phyloP scores from a whole-genome alignment of 495 filamentous ascomycete species.

The Podospora comata region DNA sequence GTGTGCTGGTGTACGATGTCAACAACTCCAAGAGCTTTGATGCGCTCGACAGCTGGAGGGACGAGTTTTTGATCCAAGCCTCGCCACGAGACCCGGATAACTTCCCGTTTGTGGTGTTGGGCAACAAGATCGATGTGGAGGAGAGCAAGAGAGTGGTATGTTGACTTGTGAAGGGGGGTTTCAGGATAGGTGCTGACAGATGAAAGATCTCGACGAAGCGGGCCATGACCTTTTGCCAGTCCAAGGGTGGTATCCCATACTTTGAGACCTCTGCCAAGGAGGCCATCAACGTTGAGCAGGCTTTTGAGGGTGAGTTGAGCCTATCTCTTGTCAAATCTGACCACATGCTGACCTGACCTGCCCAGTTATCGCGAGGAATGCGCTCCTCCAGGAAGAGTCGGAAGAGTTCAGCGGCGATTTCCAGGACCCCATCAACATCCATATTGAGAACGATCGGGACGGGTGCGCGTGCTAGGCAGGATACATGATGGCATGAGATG shows the following conservation, averaged over 20 bases:
- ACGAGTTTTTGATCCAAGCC: slow-evolving; percentile 97
- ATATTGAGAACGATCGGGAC: slow-evolving; percentile 84
- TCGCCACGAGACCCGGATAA: slow-evolving; percentile 94
- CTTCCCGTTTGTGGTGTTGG: slow-evolving; percentile 96
- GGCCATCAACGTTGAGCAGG: slow-evolving; percentile 96
- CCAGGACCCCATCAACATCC: slow-evolving; percentile 95
- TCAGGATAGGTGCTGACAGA: slow-evolving; percentile 16
- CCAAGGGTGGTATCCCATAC: slow-evolving; percentile 94
- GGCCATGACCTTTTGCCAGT: slow-evolving; percentile 95
- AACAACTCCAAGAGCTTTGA: slow-evolving; percentile 99
- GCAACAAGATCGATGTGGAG: slow-evolving; percentile 99
- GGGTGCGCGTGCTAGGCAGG: slow-evolving; percentile 77
- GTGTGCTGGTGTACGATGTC: slow-evolving; percentile 96
- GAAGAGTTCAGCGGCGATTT: slow-evolving; percentile 91
- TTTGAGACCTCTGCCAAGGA: slow-evolving; percentile 99
- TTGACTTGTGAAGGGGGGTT: slow-evolving; percentile 9
- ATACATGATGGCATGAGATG: slow-evolving; percentile 9
- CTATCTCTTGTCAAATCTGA: slow-evolving; percentile 1
- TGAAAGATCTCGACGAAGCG: slow-evolving; percentile 82
- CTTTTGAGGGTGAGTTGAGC: slow-evolving; percentile 76
- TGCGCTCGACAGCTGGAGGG: slow-evolving; percentile 95
- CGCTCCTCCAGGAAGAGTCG: slow-evolving; percentile 91
- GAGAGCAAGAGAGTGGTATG: slow-evolving; percentile 89
- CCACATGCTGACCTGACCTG: slow-evolving; percentile 19
- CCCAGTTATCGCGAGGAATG: slow-evolving; percentile 92